Evolutionary conservation across 2,329 filamentous ascomycete genomes (phyloP).

Genomic region (Cercospora zeae-maydis): DNA sequence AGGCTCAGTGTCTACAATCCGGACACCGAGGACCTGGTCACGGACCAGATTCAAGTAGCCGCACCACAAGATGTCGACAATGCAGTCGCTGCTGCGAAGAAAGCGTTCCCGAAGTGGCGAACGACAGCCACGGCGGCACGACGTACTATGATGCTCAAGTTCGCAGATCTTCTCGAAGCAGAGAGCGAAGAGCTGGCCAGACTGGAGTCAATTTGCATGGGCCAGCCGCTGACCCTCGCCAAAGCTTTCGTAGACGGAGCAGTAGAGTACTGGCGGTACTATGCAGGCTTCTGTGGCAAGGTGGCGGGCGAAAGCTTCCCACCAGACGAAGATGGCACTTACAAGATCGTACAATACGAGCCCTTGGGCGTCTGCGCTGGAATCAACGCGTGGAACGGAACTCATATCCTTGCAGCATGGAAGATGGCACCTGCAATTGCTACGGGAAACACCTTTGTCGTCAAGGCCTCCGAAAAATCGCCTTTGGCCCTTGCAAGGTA

Average conservation of each 20-base stretch:
- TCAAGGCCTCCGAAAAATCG: conserved; percentile 58
- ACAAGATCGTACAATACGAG: conserved; percentile 47
- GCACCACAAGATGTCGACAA: conserved; percentile 8
- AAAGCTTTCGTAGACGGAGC: background rate
- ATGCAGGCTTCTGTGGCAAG: conserved; percentile 30
- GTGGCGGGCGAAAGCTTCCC: conserved; percentile 20
- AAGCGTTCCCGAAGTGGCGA: conserved; percentile 29
- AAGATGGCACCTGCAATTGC: conserved; percentile 61
- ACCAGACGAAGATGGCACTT: background rate
- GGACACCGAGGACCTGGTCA: conserved; percentile 46
- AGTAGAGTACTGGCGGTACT: conserved; percentile 5
- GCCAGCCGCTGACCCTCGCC: background rate
- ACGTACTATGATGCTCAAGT: conserved; percentile 66
- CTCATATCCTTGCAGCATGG: conserved; percentile 1
- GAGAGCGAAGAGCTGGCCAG: conserved; percentile 54
- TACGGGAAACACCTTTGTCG: conserved; percentile 55
- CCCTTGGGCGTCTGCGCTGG: conserved; percentile 72
- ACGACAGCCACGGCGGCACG: background rate
- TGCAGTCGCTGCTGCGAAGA: conserved; percentile 27
- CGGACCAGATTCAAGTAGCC: conserved; percentile 43
- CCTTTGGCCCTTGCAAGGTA: conserved; percentile 55
- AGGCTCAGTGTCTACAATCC: background rate
- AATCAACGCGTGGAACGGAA: conserved; percentile 54
- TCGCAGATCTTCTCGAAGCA: conserved; percentile 44
- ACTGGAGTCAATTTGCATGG: conserved; percentile 50